These are phyloP conservation scores for Exophiala spinifera DNA, from an alignment of 2,329 filamentous ascomycete genomes.

Conservation along the genomic window DNA sequence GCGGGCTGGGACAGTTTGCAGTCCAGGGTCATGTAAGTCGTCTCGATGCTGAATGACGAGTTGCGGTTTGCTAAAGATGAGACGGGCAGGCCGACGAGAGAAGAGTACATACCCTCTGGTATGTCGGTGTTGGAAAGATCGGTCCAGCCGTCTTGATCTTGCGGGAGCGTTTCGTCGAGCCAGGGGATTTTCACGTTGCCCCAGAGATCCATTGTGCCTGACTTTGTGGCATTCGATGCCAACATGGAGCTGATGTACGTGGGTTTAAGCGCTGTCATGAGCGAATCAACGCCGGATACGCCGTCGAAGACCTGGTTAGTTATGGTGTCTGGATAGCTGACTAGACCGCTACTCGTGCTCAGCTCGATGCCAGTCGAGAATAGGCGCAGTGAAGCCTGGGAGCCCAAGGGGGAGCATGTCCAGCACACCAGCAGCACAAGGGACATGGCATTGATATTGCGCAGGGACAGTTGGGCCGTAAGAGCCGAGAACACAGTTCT, in stretches of 20 bases:
- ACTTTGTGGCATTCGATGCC: conserved; percentile 15
- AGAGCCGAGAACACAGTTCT: conserved; percentile 24
- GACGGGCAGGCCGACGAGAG: conserved; percentile 22
- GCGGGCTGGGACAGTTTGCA: conserved; percentile 15
- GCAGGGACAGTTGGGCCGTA: conserved; percentile 10
- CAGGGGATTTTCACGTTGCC: conserved; percentile 27
- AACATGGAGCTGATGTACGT: conserved; percentile 23
- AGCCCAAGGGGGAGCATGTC: conserved; percentile 26
- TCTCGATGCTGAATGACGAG: conserved; percentile 23
- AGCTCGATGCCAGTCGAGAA: conserved; percentile 9
- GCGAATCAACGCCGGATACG: conserved; percentile 11
- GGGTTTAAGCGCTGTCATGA: conserved; percentile 17
- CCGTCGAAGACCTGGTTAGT: conserved; percentile 8
- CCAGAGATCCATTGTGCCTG: conserved; percentile 23
- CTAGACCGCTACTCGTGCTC: conserved; percentile 3
- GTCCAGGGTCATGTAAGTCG: conserved; percentile 24
- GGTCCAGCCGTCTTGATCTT: conserved; percentile 20
- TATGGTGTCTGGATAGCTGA: conserved; percentile 10
- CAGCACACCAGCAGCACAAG: conserved; percentile 20
- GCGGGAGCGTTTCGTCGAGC: conserved; percentile 3
- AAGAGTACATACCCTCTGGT: conserved; percentile 17
- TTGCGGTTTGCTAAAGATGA: conserved; percentile 16
- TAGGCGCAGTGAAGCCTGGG: conserved; percentile 24
- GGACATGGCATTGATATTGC: conserved; percentile 18
- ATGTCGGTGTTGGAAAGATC: conserved; percentile 9